Base-by-base conservation (phyloP, 257 asterid species). In the Nicotiana obtusifolia region DNA sequence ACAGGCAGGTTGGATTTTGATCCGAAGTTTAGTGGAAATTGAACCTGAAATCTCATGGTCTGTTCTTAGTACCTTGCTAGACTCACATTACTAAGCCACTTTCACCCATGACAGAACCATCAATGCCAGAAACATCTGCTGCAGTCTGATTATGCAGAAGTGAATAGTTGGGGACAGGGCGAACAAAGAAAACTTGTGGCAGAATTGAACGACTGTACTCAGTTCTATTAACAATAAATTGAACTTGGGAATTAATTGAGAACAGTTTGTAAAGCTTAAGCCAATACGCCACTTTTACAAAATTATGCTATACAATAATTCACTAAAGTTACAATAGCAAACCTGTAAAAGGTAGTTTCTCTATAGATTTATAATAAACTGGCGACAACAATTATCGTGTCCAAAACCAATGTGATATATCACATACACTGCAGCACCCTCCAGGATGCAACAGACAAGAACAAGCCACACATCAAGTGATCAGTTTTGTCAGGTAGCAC, bases 401-500 rank as follows among this genome's bases (percentile, higher is more conserved):
- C 64, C 30, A 77, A 44, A 81, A 62, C 66, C 79, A 64, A 49
- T 60, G 61, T 28, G 73, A 56, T 76, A 44, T 69, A 37, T 19
- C 30, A 81, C 49, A 78, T 81, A 68, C 22, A 67, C 31, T 73
- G 60, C 57, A 65, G 59, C 64, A 82, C 66, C 81, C 15, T 57
- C 59, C 52, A 84, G 49, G 76, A 47, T 61, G 30, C 82, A 14
- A 78, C 78, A 77, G 80, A 80, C 62, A 35, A 59, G 82, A 82
- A 76, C 56, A 41, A 81, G 47, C 52, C 49, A 11, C 22, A 6
- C 26, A 41, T 56, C 75, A 17, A 54, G 54, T 7, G 26, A 47
- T 56, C 37, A 59, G 44, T n/a, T 80, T 56, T 78, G 86, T 86
- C 86, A 87, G 57, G 87, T 77, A 53, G 89, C 88, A 26, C 83